Base-by-base conservation (phyloP, 768 basidiomycete species). In the Phanerochaete sordida region DNA sequence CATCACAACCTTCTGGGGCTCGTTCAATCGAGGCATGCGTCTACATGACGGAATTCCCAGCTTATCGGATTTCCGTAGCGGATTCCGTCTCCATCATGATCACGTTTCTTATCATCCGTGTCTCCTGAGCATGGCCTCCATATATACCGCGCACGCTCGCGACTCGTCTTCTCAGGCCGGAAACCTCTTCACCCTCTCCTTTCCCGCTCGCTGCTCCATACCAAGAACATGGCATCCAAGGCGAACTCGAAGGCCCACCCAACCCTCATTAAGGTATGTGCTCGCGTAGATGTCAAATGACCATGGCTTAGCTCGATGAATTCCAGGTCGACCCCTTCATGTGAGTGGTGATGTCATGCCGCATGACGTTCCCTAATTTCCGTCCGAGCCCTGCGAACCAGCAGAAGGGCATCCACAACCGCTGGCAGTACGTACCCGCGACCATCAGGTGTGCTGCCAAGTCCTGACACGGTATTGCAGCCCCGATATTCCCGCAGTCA, bases 321-420 rank as follows among this genome's bases (percentile, higher is more conserved):
- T n/a, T n/a, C n/a, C n/a, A n/a, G n/a, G n/a, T 88, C 53, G 87
- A 90, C 68, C 88, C 88, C 1, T 88, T 88, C 67, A 66, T 84
- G 86, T 88, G 65, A 76, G 84, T 65, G 31, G 2, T 44, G 55
- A 48, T 24, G 27, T 30, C 31, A 23, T 26, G 19, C 16, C 21
- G 3, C 31, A 49, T 49, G 23, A 46, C 27, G 51, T 46, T 30
- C n/a, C 49, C 24, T 33, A 23, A 24, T 21, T 21, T 33, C 52
- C 0, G 16, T 12, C 28, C 72, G 77, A 70, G 84, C 73, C 73
- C 77, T 31, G 79, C 80, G 5, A 66, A 68, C 27, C 66, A 85
- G 60, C 88, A 90, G 69, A 85, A 84, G 76, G 84, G 84, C 27
- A 65, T 88, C 12, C 87, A 88, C 65, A 88, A 88, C 68, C 84